Conservation (phyloP, 2,329 filamentous ascomycete species). For the Claviceps sp. region DNA sequence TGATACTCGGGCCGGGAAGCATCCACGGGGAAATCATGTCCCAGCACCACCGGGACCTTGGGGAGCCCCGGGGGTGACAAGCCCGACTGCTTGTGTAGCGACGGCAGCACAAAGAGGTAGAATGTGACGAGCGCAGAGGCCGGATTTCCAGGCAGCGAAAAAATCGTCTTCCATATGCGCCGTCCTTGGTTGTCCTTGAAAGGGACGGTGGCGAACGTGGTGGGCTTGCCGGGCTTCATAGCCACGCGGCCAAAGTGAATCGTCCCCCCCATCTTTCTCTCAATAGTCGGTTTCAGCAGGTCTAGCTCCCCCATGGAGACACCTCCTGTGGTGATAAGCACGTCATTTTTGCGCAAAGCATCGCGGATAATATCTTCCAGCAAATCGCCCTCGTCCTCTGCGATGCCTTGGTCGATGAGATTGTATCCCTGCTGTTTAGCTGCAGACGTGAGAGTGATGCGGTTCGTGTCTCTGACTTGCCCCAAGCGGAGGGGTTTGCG, state of each 20-base stretch:
- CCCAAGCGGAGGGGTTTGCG: conserved; percentile 53
- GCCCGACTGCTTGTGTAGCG: conserved; percentile 65
- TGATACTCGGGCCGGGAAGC: conserved; percentile 82
- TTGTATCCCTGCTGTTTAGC: conserved; percentile 62
- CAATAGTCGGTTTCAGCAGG: conserved; percentile 89
- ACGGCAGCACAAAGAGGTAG: conserved; percentile 84
- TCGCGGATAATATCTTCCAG: conserved; percentile 67
- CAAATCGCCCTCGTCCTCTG: conserved; percentile 55
- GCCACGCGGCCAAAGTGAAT: conserved; percentile 93
- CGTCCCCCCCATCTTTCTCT: conserved; percentile 74
- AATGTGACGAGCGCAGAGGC: conserved; percentile 87
- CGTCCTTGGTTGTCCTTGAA: conserved; percentile 45
- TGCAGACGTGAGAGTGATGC: conserved; percentile 73
- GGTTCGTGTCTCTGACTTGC: conserved; percentile 87
- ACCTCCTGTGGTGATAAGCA: conserved; percentile 84
- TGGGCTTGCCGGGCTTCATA: conserved; percentile 98
- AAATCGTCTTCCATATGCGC: conserved; percentile 57
- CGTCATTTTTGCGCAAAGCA: conserved; percentile 60
- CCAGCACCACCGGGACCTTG: conserved; percentile 54
- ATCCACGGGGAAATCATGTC: conserved; percentile 63
- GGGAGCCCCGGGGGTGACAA: conserved; percentile 56
- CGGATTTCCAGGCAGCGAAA: conserved; percentile 87
- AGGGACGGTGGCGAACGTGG: conserved; percentile 85
- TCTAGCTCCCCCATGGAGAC: conserved; percentile 98
- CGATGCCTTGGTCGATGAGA: conserved; percentile 76